phyloP scores from a whole-genome alignment of 2,329 filamentous ascomycete genomes.

The Pseudocercospora pini-densiflorae region DNA sequence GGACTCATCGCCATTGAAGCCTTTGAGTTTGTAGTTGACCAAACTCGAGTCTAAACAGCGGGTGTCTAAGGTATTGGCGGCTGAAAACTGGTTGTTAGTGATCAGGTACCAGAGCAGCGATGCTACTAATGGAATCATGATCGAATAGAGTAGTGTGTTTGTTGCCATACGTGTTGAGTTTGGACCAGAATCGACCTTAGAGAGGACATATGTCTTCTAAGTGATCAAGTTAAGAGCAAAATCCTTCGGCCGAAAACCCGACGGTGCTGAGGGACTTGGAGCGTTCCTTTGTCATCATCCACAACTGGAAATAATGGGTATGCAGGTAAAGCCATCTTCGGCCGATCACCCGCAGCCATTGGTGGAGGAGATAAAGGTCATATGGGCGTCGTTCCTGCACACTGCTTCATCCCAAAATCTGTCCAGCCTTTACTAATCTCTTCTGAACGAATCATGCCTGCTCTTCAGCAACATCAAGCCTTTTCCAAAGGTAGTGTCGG shows the following conservation, averaged over 20 bases:
- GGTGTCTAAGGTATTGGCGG: neutral
- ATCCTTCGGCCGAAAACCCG: neutral
- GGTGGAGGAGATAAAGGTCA: neutral
- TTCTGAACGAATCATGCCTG: conserved; percentile 1
- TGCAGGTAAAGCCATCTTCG: neutral
- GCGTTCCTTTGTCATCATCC: neutral
- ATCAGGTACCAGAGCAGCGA: neutral
- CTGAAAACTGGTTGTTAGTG: neutral
- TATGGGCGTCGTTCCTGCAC: neutral
- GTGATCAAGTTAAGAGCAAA: neutral
- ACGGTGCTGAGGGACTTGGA: neutral
- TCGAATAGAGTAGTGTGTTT: neutral
- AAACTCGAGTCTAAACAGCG: neutral
- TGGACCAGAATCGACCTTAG: neutral
- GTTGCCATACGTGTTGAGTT: neutral
- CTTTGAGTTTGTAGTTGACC: conserved; percentile 6
- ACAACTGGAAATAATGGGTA: neutral
- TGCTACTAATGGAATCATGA: neutral
- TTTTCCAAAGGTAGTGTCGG: conserved; percentile 1
- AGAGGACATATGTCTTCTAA: neutral
- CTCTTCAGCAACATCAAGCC: conserved; percentile 10
- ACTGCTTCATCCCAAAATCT: neutral
- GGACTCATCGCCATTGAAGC: conserved; percentile 2
- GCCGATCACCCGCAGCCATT: neutral
- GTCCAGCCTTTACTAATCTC: neutral